Conservation (phyloP, 306 rosid species). For the Inga oerstediana region DNA sequence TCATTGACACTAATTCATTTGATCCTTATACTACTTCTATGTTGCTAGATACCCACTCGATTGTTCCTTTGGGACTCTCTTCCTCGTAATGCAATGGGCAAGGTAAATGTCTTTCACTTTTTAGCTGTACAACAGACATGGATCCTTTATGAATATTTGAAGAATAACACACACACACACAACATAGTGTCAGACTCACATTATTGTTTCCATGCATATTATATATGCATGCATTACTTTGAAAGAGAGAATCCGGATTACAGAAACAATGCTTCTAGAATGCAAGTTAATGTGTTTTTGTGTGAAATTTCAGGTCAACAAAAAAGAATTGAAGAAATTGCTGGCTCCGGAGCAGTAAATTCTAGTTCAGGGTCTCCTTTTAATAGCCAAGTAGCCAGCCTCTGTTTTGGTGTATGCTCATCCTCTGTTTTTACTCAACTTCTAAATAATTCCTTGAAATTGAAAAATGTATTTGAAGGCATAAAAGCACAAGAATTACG, state of each 20-base stretch:
- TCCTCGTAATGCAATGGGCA: constrained; percentile 99
- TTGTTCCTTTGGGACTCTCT: constrained; percentile 72
- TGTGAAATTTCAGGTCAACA: constrained; percentile 71
- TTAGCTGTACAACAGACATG: not conserved
- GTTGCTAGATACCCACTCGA: constrained; percentile 68
- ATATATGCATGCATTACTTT: not conserved
- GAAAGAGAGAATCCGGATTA: not conserved
- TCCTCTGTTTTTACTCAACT: not conserved
- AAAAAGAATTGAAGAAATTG: constrained; percentile 78
- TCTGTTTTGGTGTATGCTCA: not conserved
- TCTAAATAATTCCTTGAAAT: not conserved
- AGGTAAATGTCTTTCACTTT: constrained; percentile 51
- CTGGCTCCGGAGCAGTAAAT: constrained; percentile 48
- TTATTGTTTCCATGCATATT: not conserved
- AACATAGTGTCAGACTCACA: not conserved
- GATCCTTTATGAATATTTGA: not conserved
- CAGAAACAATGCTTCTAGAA: not conserved
- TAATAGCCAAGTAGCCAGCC: not conserved
- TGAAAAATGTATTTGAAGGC: not conserved
- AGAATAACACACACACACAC: not conserved
- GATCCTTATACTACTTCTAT: constrained; percentile 23
- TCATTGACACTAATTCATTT: not conserved
- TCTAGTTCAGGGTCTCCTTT: constrained; percentile 2
- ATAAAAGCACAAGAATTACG: not conserved
- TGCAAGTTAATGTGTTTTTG: not conserved